These are phyloP conservation scores for Cystofilobasidium capitatum DNA, from an alignment of 768 basidiomycete species.

Conservation along the genomic window DNA sequence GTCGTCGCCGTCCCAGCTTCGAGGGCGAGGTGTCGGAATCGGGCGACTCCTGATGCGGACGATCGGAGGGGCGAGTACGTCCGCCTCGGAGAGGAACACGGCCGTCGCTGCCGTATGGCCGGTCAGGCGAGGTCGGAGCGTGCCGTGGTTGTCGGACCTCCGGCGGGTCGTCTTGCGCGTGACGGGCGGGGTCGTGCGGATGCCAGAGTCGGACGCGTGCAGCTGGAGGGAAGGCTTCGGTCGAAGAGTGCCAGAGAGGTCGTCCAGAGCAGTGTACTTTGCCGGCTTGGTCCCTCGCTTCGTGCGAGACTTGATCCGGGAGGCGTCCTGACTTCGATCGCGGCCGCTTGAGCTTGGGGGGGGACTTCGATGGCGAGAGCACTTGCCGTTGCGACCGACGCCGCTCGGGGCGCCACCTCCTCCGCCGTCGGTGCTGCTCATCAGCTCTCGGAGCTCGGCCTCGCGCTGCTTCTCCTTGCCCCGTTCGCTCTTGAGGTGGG, in stretches of 20 bases:
- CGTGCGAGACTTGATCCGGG: not conserved
- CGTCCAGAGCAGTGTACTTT: not conserved
- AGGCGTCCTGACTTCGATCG: conserved; percentile 1
- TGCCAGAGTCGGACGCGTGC: not conserved
- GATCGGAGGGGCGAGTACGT: not conserved
- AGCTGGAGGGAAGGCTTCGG: not conserved
- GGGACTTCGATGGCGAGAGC: conserved; percentile 16
- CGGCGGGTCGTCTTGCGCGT: not conserved
- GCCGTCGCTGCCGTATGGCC: not conserved
- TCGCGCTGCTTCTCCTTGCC: conserved; percentile 20
- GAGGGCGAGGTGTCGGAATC: not conserved
- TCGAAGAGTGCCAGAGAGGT: not conserved
- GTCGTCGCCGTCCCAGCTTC: not conserved
- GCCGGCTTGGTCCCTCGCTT: not conserved
- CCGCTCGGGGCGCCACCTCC: not conserved
- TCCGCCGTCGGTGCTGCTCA: conserved; percentile 10
- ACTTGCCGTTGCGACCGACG: conserved; percentile 9
- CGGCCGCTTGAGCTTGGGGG: conserved; percentile 10
- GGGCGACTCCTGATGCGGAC: not conserved
- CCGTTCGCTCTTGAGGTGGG: conserved; percentile 23
- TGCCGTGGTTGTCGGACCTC: not conserved
- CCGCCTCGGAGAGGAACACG: conserved; percentile 17
- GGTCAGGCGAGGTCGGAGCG: not conserved
- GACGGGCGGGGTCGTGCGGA: not conserved
- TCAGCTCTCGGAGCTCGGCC: conserved; percentile 7